Percentiles rank a stretch among this genome's conserved stretches.
phyloP scores from a whole-genome alignment of 495 filamentous ascomycete species.

The Bacidia rubella region DNA sequence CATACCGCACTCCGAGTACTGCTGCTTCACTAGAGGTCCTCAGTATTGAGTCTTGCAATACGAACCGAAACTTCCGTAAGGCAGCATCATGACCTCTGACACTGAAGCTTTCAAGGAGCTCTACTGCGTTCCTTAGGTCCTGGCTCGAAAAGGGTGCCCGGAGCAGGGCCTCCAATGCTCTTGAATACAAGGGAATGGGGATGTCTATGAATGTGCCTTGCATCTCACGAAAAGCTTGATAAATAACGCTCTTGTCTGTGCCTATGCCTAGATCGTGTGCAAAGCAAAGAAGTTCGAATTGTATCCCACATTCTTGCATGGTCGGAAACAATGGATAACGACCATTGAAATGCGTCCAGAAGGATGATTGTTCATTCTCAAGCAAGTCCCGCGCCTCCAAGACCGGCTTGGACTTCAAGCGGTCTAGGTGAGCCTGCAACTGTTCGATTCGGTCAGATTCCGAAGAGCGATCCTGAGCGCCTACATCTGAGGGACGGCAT shows the following conservation, averaged over 20 bases:
- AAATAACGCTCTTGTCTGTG: conserved; percentile 26
- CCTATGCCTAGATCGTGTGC: conserved; percentile 28
- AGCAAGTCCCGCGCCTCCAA: not conserved
- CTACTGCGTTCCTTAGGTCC: conserved; percentile 25
- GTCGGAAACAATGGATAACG: conserved; percentile 22
- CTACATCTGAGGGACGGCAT: not conserved
- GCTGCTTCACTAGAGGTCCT: not conserved
- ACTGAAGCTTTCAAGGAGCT: conserved; percentile 33
- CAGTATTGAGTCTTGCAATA: conserved; percentile 26
- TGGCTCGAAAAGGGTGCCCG: conserved; percentile 21
- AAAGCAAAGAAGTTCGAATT: conserved; percentile 26
- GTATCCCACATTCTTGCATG: conserved; percentile 20
- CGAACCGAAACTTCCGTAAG: conserved; percentile 30
- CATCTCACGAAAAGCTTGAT: conserved; percentile 22
- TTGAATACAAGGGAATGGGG: conserved; percentile 24
- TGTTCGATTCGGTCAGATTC: not conserved
- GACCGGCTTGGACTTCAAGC: not conserved
- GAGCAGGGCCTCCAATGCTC: conserved; percentile 28
- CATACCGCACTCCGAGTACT: not conserved
- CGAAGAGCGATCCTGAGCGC: not conserved
- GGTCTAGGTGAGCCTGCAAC: not conserved
- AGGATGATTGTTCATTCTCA: conserved; percentile 20
- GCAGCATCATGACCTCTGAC: conserved; percentile 31
- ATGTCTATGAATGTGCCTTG: conserved; percentile 25
- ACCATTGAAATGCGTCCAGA: conserved; percentile 33